These are phyloP conservation scores for Coniella vitis DNA, from an alignment of 2,329 filamentous ascomycete genomes.

Conservation along the genomic window DNA sequence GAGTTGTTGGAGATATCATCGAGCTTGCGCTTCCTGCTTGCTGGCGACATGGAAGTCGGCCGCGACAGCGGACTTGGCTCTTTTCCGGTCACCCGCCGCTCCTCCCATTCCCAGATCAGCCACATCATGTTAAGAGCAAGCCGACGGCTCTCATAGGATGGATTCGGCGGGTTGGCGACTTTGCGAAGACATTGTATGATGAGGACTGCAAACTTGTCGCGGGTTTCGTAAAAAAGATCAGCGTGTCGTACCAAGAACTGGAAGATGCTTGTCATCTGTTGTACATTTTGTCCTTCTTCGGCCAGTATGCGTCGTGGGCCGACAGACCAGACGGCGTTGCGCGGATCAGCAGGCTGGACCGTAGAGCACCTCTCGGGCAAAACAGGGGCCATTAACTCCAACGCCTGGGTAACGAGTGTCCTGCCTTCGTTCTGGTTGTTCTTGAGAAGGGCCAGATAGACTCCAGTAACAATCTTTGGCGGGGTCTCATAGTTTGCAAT, in stretches of 20 bases:
- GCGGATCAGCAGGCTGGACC: constrained; percentile 50
- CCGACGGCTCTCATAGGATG: constrained; percentile 87
- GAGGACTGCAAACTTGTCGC: constrained; percentile 82
- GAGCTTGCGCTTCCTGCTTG: constrained; percentile 67
- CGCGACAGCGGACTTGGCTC: constrained; percentile 29
- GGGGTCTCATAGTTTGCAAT: constrained; percentile 96
- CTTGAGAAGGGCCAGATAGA: constrained; percentile 84
- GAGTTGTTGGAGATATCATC: constrained; percentile 52
- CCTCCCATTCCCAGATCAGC: constrained; percentile 89
- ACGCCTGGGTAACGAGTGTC: constrained; percentile 82
- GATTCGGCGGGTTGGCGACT: constrained; percentile 73
- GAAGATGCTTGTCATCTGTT: constrained; percentile 96
- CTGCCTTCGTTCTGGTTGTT: constrained; percentile 94
- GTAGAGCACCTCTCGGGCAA: constrained; percentile 75
- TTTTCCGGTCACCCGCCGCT: constrained; percentile 65
- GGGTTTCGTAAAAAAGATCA: constrained; percentile 87
- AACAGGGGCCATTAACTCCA: constrained; percentile 92
- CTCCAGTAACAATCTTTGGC: constrained; percentile 89
- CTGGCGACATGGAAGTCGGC: constrained; percentile 58
- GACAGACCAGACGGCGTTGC: constrained; percentile 79
- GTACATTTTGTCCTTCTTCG: constrained; percentile 90
- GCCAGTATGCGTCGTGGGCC: constrained; percentile 84
- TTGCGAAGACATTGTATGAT: constrained; percentile 88
- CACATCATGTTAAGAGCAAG: constrained; percentile 85
- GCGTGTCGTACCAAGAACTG: constrained; percentile 92